Conservation (phyloP, 352 stramenopile species). For the Globisporangium heterothallicum region DNA sequence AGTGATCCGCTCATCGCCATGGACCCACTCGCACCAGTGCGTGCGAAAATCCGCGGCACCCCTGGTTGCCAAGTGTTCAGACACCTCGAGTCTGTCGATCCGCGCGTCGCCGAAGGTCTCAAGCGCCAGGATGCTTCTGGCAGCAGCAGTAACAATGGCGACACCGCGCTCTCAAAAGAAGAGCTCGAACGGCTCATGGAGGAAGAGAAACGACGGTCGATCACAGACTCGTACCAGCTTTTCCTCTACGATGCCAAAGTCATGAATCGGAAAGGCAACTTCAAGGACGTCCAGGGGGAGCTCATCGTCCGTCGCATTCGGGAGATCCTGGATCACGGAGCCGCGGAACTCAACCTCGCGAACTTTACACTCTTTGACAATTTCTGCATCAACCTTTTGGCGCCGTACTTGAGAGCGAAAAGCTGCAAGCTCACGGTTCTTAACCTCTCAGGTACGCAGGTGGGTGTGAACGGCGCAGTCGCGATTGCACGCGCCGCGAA, state of each 20-base stretch:
- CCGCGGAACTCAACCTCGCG: conserved; percentile 43
- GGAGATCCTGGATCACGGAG: conserved; percentile 26
- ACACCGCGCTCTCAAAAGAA: conserved; percentile 7
- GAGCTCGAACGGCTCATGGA: conserved; percentile 53
- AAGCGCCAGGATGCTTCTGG: conserved; percentile 16
- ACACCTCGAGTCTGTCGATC: conserved; percentile 45
- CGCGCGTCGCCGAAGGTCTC: conserved; percentile 49
- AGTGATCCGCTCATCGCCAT: conserved; percentile 12
- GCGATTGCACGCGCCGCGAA: conserved; percentile 31
- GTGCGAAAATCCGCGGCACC: conserved; percentile 35
- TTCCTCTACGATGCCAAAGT: conserved; percentile 64
- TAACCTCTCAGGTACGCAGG: conserved; percentile 43
- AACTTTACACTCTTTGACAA: conserved; percentile 53
- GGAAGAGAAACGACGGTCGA: conserved; percentile 50
- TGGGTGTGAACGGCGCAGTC: conserved; percentile 39
- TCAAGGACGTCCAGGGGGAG: conserved; percentile 54
- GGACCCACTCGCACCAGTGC: conserved; percentile 16
- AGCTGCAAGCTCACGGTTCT: conserved; percentile 39
- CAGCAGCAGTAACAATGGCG: background rate
- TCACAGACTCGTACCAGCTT: conserved; percentile 56
- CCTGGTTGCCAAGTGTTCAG: conserved; percentile 41
- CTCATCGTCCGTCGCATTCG: conserved; percentile 48
- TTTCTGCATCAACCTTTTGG: conserved; percentile 43
- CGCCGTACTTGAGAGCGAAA: conserved; percentile 46
- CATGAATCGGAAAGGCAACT: conserved; percentile 58